Conservation (phyloP, 495 filamentous ascomycete genomes). For the Hypoxylon perforatum region DNA sequence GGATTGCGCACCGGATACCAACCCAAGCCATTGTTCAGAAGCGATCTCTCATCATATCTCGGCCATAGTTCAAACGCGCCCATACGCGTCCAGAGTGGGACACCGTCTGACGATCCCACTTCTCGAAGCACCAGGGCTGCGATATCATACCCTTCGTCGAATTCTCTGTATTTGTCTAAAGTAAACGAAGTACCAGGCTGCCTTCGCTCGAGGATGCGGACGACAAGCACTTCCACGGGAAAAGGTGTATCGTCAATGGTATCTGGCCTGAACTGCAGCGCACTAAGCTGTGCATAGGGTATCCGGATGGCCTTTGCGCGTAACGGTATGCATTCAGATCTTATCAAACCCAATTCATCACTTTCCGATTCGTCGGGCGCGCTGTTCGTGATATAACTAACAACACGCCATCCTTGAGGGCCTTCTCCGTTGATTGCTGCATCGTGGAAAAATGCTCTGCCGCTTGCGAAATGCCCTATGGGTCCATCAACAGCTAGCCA, state of each 20-base stretch:
- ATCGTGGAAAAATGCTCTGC: not conserved
- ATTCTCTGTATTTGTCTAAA: not conserved
- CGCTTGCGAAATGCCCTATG: not conserved
- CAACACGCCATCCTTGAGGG: not conserved
- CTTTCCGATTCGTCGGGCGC: not conserved
- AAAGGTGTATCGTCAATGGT: not conserved
- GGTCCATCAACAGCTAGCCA: not conserved
- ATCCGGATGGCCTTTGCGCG: not conserved
- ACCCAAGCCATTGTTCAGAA: not conserved
- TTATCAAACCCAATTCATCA: not conserved
- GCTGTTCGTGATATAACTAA: not conserved
- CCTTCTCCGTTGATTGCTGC: not conserved
- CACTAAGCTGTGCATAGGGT: not conserved
- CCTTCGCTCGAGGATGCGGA: not conserved
- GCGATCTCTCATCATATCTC: not conserved
- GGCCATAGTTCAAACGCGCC: not conserved
- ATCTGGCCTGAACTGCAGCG: not conserved
- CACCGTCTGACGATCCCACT: not conserved
- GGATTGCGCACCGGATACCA: not conserved
- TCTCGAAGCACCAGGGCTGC: not conserved
- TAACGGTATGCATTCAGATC: not conserved
- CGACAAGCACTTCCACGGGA: not conserved
- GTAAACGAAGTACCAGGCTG: not conserved
- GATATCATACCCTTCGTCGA: not conserved
- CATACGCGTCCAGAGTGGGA: not conserved